Base-by-base conservation (phyloP, 768 basidiomycete species). In the Podaxis pistillaris region DNA sequence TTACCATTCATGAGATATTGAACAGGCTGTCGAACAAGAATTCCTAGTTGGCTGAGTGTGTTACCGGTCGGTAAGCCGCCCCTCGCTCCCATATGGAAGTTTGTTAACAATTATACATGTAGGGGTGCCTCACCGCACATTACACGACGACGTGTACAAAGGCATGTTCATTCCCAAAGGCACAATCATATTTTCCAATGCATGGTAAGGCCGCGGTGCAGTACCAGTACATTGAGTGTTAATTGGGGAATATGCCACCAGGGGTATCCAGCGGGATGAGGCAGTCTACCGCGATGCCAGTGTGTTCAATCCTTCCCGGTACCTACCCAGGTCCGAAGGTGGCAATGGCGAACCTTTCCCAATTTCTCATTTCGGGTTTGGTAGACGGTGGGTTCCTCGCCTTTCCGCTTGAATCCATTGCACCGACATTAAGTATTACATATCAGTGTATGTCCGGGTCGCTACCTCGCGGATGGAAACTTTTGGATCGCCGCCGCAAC, bases 121-220 rank as follows among this genome's bases (percentile, higher is more conserved):
- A 88, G 88, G 79, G 58, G 77, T 89, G 49, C 88, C 88, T 0
- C 88, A 89, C 63, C 78, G 86, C 44, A 64, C 86, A 67, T 85
- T 80, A 76, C 81, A 87, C 68, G 84, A 89, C 19, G 19, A 19
- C 1, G 19, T 19, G 19, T 19, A 19, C 19, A 19, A 19, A 19
- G 19, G 19, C 19, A 78, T 79, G 76, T 75, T 79, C 60, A 83
- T 90, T 55, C 86, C 87, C 28, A 83, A 86, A 69, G 88, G 88
- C 4, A 79, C 87, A 1, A 68, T 86, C 63, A 69, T 88, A 19
- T 85, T 88, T 64, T 81, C 79, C 9, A 90, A 89, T 68, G 81
- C 86, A 54, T 88, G 86, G 87, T 77, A 63, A 56, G 72, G 59
- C 28, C 37, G 3, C 28, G 28, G 3, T 28, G 28, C 0, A 28